These are phyloP conservation scores for Colletotrichum caudatum DNA, from an alignment of 2,329 filamentous ascomycete species.

Conservation along the genomic window DNA sequence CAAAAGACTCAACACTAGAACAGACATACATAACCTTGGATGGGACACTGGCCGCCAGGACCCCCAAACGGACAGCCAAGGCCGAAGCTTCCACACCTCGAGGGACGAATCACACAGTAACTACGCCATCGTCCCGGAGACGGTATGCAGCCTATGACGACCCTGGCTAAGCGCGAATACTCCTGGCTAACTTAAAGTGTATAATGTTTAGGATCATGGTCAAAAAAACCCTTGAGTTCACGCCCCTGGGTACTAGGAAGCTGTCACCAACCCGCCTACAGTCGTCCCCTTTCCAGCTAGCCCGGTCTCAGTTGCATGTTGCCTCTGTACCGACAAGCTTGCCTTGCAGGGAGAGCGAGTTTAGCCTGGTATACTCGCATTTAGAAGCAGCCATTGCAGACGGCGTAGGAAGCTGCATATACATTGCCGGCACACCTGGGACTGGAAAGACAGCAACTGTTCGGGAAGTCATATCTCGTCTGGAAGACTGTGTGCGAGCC, in stretches of 20 bases:
- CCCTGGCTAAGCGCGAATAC: not conserved
- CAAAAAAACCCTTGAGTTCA: conserved; percentile 94
- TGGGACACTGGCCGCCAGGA: conserved; percentile 44
- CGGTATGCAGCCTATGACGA: conserved; percentile 13
- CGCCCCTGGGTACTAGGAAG: conserved; percentile 88
- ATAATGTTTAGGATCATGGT: conserved; percentile 66
- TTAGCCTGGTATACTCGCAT: conserved; percentile 91
- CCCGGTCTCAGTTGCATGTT: conserved; percentile 89
- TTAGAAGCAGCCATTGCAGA: conserved; percentile 94
- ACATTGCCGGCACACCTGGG: conserved; percentile 98
- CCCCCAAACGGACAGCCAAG: conserved; percentile 38
- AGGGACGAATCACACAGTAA: conserved; percentile 27
- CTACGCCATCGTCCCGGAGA: conserved; percentile 69
- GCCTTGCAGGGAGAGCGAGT: conserved; percentile 92
- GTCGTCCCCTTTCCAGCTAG: conserved; percentile 90
- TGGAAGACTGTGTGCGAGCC: conserved; percentile 86
- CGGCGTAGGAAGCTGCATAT: conserved; percentile 94
- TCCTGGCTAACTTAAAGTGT: not conserved
- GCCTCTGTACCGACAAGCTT: conserved; percentile 90
- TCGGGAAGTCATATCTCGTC: conserved; percentile 88
- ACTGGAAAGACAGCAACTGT: conserved; percentile 98
- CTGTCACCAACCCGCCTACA: conserved; percentile 81
- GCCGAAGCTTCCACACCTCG: conserved; percentile 39
- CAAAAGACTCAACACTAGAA: conserved; percentile 48
- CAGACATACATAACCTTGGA: conserved; percentile 48